Percentiles rank a stretch among this genome's conserved stretches.
Conservation (phyloP, 768 basidiomycete genomes). For the Chlorophyllum brunneum region DNA sequence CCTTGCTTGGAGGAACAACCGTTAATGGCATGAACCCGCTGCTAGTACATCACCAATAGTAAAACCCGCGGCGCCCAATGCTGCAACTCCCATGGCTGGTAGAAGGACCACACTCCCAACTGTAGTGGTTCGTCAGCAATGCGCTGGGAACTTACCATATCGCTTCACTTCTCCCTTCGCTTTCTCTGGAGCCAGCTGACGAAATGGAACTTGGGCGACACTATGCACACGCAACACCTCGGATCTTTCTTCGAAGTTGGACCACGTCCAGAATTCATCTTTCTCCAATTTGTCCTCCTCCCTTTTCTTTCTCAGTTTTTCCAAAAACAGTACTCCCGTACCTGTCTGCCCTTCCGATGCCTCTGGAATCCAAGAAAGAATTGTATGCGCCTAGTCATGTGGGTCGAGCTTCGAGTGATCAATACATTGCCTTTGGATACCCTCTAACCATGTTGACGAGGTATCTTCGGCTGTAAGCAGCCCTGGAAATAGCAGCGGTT, state of each 20-base stretch:
- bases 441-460: background rate
- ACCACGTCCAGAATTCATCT: background rate
- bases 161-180: background rate
- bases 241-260: background rate
- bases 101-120: background rate
- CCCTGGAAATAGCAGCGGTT: background rate
- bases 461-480: too few species aligned
- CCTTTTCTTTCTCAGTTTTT: background rate
- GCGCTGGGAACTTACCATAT: background rate
- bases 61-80: conserved; percentile 4
- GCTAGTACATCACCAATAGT: conserved; percentile 5
- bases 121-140: background rate
- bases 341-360: background rate
- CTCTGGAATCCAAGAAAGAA: background rate
- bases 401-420: background rate
- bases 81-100: background rate
- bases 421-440: background rate
- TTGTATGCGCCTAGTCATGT: background rate
- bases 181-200: background rate
- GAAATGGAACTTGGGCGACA: background rate
- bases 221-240: background rate
- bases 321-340: background rate
- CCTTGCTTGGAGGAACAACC: background rate
- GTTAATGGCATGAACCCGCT: background rate
- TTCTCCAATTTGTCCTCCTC: background rate